These are phyloP conservation scores for Jaminaea rosea DNA, from an alignment of 1,284 basidiomycete species.

Conservation along the genomic window DNA sequence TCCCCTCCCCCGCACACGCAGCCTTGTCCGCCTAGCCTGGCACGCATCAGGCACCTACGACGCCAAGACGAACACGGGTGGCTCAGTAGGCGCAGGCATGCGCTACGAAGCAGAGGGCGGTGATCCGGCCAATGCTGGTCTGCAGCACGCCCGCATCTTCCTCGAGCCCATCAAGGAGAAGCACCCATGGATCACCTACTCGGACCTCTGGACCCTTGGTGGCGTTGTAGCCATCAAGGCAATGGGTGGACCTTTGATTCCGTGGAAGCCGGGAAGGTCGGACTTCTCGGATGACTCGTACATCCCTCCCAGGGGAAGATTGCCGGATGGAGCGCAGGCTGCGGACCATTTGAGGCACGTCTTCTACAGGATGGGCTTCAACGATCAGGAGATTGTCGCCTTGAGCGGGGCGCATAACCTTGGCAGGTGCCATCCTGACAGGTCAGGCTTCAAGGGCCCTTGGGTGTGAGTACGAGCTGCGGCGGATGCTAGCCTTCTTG, in stretches of 20 bases:
- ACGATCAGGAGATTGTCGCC: slow-evolving; percentile 55
- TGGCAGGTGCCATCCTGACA: slow-evolving; percentile 46
- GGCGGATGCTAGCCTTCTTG: too few species aligned
- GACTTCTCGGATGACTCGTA: slow-evolving; percentile 50
- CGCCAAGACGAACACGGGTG: slow-evolving; percentile 50
- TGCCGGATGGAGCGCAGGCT: slow-evolving; percentile 52
- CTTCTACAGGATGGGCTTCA: slow-evolving; percentile 54
- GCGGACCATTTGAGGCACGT: slow-evolving; percentile 52
- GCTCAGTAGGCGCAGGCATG: slow-evolving; percentile 51
- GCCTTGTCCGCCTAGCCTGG: slow-evolving; percentile 44
- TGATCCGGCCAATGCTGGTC: slow-evolving; percentile 46
- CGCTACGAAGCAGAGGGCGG: slow-evolving; percentile 49
- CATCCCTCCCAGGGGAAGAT: slow-evolving; percentile 47
- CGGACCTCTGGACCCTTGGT: slow-evolving; percentile 50
- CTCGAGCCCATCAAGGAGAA: slow-evolving; percentile 52
- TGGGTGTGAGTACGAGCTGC: too few species aligned
- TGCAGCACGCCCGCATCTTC: slow-evolving; percentile 53
- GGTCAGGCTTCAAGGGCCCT: slow-evolving; percentile 44
- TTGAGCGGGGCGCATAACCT: slow-evolving; percentile 55
- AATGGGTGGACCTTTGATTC: slow-evolving; percentile 51
- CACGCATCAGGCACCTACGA: slow-evolving; percentile 44
- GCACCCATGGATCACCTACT: slow-evolving; percentile 53
- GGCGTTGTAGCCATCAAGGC: slow-evolving; percentile 52
- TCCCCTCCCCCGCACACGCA: too few species aligned
- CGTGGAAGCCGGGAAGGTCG: slow-evolving; percentile 50